Evolutionary conservation across 371 early-diverging fungal species (phyloP).

Genomic region (Mortierella sp.): DNA sequence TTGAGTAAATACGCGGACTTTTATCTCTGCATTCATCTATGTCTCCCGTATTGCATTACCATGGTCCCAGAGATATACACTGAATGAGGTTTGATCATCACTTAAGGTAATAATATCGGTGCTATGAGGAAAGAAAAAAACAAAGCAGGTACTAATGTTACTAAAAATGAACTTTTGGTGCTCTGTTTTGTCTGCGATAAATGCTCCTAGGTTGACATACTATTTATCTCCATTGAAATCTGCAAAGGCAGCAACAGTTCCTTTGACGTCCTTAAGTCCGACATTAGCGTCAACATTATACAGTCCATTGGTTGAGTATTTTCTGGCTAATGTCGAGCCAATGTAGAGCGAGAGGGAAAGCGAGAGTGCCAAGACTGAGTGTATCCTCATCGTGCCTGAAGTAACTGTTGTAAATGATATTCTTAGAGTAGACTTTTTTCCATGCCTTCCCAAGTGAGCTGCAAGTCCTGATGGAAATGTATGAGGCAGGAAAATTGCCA

Average conservation of each 20-base stretch:
- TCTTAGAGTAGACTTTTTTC: too few species aligned
- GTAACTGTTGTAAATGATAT: too few species aligned
- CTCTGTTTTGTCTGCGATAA: not conserved
- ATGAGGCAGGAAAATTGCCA: too few species aligned
- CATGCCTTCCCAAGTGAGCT: too few species aligned
- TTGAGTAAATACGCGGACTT: too few species aligned
- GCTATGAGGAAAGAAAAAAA: constrained; percentile 52
- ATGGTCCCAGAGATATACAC: constrained; percentile 78
- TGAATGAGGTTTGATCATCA: constrained; percentile 71
- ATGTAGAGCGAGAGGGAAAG: constrained; percentile 21
- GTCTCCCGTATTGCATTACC: constrained; percentile 23
- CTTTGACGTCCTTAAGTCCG: constrained; percentile 75
- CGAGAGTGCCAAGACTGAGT: constrained; percentile 42
- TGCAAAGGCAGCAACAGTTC: constrained; percentile 85
- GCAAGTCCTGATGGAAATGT: too few species aligned
- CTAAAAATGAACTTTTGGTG: not conserved
- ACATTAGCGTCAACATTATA: constrained; percentile 62
- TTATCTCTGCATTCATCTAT: not conserved
- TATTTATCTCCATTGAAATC: constrained; percentile 89
- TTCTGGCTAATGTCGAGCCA: constrained; percentile 30
- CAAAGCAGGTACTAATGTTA: not conserved
- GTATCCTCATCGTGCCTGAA: constrained; percentile 29
- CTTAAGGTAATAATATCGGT: constrained; percentile 84
- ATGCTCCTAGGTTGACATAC: constrained; percentile 51
- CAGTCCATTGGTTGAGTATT: constrained; percentile 53